Evolutionary conservation across 768 basidiomycete genomes (phyloP).

Genomic region (Kwoniella heveanensis): DNA sequence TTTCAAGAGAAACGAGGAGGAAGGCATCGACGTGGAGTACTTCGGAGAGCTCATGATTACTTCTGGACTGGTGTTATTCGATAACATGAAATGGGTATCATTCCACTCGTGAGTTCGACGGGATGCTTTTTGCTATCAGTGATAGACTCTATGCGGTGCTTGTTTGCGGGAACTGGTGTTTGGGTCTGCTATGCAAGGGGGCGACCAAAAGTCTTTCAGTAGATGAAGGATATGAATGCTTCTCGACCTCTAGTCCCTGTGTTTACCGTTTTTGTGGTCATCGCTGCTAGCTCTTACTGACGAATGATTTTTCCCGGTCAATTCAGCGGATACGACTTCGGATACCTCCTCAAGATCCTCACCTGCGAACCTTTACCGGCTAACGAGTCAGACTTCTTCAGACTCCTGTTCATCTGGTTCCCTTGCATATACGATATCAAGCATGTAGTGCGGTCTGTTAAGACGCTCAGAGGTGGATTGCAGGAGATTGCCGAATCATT

Average conservation of each 20-base stretch:
- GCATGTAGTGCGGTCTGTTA: constrained; percentile 83
- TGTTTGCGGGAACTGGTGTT: too few relatives aligned
- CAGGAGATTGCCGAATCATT: constrained; percentile 97
- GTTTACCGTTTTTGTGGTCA: too few relatives aligned
- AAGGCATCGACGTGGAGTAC: constrained; percentile 87
- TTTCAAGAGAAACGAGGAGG: constrained; percentile 87
- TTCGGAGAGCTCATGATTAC: constrained; percentile 98
- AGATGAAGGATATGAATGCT: too few relatives aligned
- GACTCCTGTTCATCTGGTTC: constrained; percentile 85
- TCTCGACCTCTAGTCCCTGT: too few relatives aligned
- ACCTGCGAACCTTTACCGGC: constrained; percentile 76
- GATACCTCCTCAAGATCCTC: constrained; percentile 93
- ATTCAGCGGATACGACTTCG: constrained; percentile 93
- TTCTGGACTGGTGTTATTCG: constrained; percentile 83
- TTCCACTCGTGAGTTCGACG: constrained; percentile 80
- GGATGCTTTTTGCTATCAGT: background rate
- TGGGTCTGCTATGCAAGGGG: too few relatives aligned
- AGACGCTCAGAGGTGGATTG: constrained; percentile 79
- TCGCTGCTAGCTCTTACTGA: background rate
- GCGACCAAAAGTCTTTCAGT: too few relatives aligned
- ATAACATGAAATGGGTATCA: constrained; percentile 93
- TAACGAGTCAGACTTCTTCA: constrained; percentile 86
- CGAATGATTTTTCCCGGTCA: background rate
- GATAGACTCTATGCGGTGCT: too few relatives aligned
- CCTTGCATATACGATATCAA: constrained; percentile 97